Evolutionary conservation across 768 basidiomycete species (phyloP).

Genomic region (Macrolepiota fuliginosa): DNA sequence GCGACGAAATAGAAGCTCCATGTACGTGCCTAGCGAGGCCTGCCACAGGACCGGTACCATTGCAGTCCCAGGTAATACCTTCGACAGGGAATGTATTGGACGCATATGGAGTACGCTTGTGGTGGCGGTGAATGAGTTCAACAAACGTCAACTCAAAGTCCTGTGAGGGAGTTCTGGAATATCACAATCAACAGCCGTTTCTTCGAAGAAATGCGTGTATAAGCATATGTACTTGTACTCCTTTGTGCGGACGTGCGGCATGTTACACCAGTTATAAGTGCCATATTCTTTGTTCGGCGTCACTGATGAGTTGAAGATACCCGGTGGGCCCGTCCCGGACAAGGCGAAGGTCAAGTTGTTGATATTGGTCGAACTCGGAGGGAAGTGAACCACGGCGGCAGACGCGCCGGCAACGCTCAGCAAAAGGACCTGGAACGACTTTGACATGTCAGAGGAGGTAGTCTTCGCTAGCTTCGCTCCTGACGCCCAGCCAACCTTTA

Average conservation of each 20-base stretch:
- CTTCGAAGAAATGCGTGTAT: neutral
- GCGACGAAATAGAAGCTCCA: neutral
- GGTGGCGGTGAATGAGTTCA: constrained; percentile 51
- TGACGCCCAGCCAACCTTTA: neutral
- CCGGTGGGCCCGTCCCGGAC: constrained; percentile 41
- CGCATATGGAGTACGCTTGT: constrained; percentile 50
- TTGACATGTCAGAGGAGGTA: constrained; percentile 20
- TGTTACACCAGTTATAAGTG: constrained; percentile 52
- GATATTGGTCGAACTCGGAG: constrained; percentile 34
- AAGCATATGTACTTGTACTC: constrained; percentile 41
- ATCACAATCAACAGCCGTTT: neutral
- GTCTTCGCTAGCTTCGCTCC: neutral
- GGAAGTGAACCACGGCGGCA: constrained; percentile 32
- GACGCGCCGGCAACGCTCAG: constrained; percentile 15
- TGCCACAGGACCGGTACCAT: constrained; percentile 35
- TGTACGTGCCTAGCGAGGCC: constrained; percentile 28
- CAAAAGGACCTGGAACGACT: constrained; percentile 6
- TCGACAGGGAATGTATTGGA: constrained; percentile 52
- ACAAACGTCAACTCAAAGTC: constrained; percentile 42
- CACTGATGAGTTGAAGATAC: constrained; percentile 41
- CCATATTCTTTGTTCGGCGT: constrained; percentile 40
- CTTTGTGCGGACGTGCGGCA: constrained; percentile 45
- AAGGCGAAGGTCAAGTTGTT: constrained; percentile 44
- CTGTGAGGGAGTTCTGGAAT: constrained; percentile 30
- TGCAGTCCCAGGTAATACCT: constrained; percentile 42